Evolutionary conservation across 345 rosid species (phyloP).

Genomic region (Pistacia atlantica): DNA sequence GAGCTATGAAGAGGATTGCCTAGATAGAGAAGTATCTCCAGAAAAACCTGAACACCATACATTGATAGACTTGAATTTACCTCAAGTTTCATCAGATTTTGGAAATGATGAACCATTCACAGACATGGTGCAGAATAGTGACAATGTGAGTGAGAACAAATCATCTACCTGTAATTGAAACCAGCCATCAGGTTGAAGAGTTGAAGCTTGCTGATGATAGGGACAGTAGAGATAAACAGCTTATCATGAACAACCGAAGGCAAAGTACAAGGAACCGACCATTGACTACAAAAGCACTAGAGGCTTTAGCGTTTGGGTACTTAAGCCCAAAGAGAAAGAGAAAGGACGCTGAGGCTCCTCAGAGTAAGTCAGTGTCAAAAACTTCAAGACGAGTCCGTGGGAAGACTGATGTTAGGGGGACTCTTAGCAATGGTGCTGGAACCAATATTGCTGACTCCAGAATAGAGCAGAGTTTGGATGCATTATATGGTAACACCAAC

Average conservation of each 20-base stretch:
- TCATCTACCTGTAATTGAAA: slow-evolving; percentile 33
- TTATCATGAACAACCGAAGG: slow-evolving; percentile 38
- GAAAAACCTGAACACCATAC: slow-evolving; percentile 31
- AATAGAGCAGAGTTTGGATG: slow-evolving; percentile 20
- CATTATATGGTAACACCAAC: slow-evolving; percentile 4
- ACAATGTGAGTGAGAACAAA: slow-evolving; percentile 31
- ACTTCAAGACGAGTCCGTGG: slow-evolving; percentile 38
- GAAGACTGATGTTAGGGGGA: slow-evolving; percentile 26
- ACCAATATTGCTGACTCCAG: slow-evolving; percentile 30
- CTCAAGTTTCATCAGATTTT: slow-evolving; percentile 43
- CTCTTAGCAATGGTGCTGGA: slow-evolving; percentile 30
- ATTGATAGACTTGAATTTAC: slow-evolving; percentile 55
- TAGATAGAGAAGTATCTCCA: slow-evolving; percentile 27
- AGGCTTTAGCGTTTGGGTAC: slow-evolving; percentile 61
- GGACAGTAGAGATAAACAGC: slow-evolving; percentile 24
- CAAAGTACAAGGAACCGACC: slow-evolving; percentile 61
- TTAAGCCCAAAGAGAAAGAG: slow-evolving; percentile 49
- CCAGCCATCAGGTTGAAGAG: slow-evolving; percentile 27
- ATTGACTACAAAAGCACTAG: slow-evolving; percentile 54
- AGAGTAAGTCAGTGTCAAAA: slow-evolving; percentile 33
- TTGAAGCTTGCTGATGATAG: slow-evolving; percentile 9
- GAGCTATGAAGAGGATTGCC: slow-evolving; percentile 31
- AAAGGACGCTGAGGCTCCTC: slow-evolving; percentile 36
- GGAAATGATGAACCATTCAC: slow-evolving; percentile 31
- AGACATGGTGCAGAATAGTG: slow-evolving; percentile 33